Conservation (phyloP, 1,284 basidiomycete genomes). For the Gymnopus androsaceus region DNA sequence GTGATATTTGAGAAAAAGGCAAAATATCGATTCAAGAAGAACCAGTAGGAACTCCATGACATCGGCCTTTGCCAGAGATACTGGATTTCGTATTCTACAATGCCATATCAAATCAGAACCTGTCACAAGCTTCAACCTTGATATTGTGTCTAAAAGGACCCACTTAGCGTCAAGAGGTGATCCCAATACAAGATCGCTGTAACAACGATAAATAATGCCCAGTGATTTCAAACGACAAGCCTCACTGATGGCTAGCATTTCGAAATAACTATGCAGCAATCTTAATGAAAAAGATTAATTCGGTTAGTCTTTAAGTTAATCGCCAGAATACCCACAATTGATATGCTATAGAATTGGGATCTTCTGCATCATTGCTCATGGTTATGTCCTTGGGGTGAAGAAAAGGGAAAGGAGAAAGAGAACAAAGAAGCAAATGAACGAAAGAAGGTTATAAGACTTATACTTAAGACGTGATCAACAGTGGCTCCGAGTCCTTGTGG, state of each 20-base stretch:
- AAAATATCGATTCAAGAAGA: conserved; percentile 23
- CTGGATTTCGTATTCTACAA: conserved; percentile 17
- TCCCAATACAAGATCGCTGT: conserved; percentile 24
- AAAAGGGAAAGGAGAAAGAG: background rate
- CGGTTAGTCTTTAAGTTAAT: no score
- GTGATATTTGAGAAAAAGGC: conserved; percentile 20
- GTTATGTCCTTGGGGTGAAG: no score
- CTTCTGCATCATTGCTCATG: background rate
- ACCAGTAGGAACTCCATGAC: conserved; percentile 17
- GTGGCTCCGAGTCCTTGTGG: no score
- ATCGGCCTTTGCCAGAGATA: conserved; percentile 18
- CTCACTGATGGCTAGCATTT: conserved; percentile 14
- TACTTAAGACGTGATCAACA: no score
- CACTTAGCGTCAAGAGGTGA: conserved; percentile 21
- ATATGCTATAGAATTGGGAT: background rate
- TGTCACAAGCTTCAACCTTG: background rate
- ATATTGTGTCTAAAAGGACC: background rate
- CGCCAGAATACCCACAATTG: background rate
- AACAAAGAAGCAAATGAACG: background rate
- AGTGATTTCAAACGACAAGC: no score
- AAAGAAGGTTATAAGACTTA: background rate
- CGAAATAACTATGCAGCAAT: conserved; percentile 11
- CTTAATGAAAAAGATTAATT: background rate
- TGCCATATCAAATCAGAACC: background rate
- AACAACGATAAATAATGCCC: no score